Percentiles rank a stretch among this genome's conserved stretches.
These are phyloP conservation scores for Cucurbita maxima DNA, from an alignment of 306 rosid genomes.

Conservation along the genomic window DNA sequence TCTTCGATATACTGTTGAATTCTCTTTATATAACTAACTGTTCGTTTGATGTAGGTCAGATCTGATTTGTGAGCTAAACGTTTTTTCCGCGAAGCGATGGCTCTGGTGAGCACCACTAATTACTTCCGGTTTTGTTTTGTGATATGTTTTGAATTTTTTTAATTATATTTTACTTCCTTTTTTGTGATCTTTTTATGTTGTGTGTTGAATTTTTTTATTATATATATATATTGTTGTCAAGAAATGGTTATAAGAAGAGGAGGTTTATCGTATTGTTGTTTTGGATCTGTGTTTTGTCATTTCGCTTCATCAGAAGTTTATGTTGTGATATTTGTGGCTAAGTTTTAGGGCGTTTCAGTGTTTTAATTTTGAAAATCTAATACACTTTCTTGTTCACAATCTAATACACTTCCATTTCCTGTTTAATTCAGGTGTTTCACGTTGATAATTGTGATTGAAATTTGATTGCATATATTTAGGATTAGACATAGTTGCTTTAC, in stretches of 20 bases:
- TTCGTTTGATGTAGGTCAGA: slow-evolving; percentile 18
- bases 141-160: no score
- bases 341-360: background rate
- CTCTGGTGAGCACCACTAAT: slow-evolving; percentile 38
- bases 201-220: background rate
- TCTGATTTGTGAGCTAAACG: slow-evolving; percentile 28
- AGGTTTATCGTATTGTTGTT: background rate
- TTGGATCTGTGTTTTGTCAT: background rate
- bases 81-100: slow-evolving; percentile 48
- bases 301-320: background rate
- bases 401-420: no score
- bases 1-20: background rate
- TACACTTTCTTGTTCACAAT: no score
- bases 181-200: no score
- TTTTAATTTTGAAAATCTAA: background rate
- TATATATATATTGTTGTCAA: background rate
- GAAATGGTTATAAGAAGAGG: background rate
- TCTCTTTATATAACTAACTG: background rate
- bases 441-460: no score
- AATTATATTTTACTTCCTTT: no score
- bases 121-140: background rate
- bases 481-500: no score
- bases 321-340: background rate
- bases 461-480: no score
- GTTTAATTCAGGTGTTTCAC: no score